Base-by-base conservation (phyloP, 177 flowering plant genomes). In the Vitis hybrid region DNA sequence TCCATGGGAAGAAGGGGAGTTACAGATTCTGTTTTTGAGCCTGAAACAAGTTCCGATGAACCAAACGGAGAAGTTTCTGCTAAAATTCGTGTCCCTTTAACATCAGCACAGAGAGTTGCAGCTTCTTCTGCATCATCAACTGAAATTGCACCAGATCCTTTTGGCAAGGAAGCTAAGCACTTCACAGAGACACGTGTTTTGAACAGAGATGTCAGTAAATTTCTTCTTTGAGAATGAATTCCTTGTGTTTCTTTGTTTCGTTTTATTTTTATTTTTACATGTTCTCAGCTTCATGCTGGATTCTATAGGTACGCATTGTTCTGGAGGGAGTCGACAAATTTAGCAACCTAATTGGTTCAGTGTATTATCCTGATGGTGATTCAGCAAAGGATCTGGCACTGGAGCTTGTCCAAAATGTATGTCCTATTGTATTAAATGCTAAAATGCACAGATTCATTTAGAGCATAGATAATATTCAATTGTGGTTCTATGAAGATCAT, bases 321-420 rank as follows among this genome's bases (percentile, higher is more conserved):
- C 84, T 91, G 61, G 98, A 96, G 76, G 97, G 95, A 56, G 94
- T 85, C 63, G 99, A 96, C 83, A 92, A 91, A 65, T 92, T 85
- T 80, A 89, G 85, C 84, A 96, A 92, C 74, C 72, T 96, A 78
- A 85, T 92, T 70, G 98, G 97, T 40, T 91, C 99, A 15, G 91
- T 96, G 1, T 88, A 86, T 77, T 96, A 94, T 80, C 82, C 97
- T 32, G 97, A 92, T 72, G 97, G 97, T 62, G 98, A 94, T 68
- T 75, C 87, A 30, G 89, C 92, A 18, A 92, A 89, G 74, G 98
- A 97, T 82, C 79, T 97, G 76, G 93, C 93, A 21, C 19, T 91
- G 82, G 98, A 92, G 83, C 97, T 97, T 72, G 88, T 94, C 48
- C 89, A 91, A 85, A 87, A 89, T 83, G 99, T 96, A 86, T 45